Percentiles rank a stretch among this genome's conserved stretches.
Evolutionary conservation across 192 early-diverging fungal species (phyloP).

Genomic region (Coemansia sp.): DNA sequence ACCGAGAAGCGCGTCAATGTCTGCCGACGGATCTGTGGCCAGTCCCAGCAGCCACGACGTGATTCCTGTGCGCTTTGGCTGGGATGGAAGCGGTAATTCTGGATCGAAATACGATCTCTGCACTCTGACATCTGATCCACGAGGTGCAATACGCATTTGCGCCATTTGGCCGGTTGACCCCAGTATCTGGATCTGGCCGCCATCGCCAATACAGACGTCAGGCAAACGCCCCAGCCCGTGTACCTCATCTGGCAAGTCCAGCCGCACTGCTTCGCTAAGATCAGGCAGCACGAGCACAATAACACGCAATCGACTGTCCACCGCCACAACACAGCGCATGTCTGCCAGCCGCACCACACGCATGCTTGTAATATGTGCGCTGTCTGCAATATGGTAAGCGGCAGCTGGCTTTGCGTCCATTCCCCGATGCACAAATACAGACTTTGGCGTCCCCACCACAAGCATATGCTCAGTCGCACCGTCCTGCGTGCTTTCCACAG

Average conservation of each 20-base stretch:
- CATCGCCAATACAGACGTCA: constrained; percentile 11
- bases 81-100: constrained; percentile 8
- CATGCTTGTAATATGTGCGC: constrained; percentile 12
- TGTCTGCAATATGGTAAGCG: neutral
- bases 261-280: neutral
- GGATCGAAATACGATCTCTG: constrained; percentile 21
- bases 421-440: neutral
- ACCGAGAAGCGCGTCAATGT: constrained; percentile 37
- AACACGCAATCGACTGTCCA: constrained; percentile 14
- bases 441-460: constrained; percentile 4
- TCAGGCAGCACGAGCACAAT: constrained; percentile 22
- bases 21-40: constrained; percentile 24
- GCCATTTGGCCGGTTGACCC: constrained; percentile 14
- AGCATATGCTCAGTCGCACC: neutral
- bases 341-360: constrained; percentile 13
- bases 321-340: constrained; percentile 18
- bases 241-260: constrained; percentile 5
- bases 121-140: neutral
- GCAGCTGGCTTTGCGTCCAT: constrained; percentile 6
- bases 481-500: neutral
- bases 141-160: constrained; percentile 15
- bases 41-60: constrained; percentile 50
- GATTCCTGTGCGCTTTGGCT: constrained; percentile 35
- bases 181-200: constrained; percentile 22
- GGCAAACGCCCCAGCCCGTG: neutral